These are phyloP conservation scores for Apiospora aurea DNA, from an alignment of 2,329 filamentous ascomycete species.

Conservation along the genomic window DNA sequence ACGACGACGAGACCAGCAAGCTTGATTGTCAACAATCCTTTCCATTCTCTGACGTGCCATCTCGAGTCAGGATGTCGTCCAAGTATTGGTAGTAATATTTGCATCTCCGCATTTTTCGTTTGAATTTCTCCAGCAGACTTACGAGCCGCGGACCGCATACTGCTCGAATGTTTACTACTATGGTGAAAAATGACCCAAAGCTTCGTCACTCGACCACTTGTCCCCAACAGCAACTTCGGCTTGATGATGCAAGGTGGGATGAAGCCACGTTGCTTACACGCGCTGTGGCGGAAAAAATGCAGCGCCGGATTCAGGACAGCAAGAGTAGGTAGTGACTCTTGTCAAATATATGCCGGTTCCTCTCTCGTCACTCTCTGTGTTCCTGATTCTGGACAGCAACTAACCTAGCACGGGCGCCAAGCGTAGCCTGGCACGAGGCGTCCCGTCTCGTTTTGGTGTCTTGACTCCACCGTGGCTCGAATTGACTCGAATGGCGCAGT, in stretches of 20 bases:
- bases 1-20: not conserved
- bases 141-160: not conserved
- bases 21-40: not conserved
- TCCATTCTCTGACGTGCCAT: conserved; percentile 10
- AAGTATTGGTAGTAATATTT: not conserved
- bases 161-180: not conserved
- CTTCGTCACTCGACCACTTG: conserved; percentile 2
- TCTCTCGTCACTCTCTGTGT: not conserved
- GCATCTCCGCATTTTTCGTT: conserved; percentile 1
- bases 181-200: conserved; percentile 1
- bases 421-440: not conserved
- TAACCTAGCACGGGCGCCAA: not conserved
- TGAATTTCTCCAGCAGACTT: not conserved
- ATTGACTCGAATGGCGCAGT: not conserved
- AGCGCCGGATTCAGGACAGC: not conserved
- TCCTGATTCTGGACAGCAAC: not conserved
- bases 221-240: not conserved
- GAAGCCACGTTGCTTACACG: conserved; percentile 12
- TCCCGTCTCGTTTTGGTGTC: not conserved
- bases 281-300: not conserved
- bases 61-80: not conserved
- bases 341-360: not conserved
- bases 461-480: not conserved
- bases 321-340: not conserved
- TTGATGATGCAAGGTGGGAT: not conserved